Evolutionary conservation across 345 rosid genomes (phyloP).

Genomic region (Acer campestre): DNA sequence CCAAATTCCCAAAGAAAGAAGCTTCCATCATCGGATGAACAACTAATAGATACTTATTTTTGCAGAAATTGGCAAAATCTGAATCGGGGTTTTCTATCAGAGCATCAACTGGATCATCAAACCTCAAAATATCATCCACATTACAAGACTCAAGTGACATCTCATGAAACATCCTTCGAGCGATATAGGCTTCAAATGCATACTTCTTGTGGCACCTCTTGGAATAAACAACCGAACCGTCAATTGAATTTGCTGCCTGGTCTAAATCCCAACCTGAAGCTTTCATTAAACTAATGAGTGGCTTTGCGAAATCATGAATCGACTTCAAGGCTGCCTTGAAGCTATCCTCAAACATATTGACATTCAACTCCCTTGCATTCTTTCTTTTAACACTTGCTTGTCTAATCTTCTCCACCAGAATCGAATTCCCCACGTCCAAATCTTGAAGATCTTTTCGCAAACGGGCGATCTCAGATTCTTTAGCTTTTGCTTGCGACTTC

Average conservation of each 20-base stretch:
- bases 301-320: slow-evolving; percentile 63
- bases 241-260: slow-evolving; percentile 48
- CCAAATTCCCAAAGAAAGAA: slow-evolving; percentile 65
- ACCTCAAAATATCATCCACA: slow-evolving; percentile 42
- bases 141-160: slow-evolving; percentile 32
- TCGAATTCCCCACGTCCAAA: slow-evolving; percentile 32
- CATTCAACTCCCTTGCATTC: slow-evolving; percentile 22
- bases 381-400: slow-evolving; percentile 27
- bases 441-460: slow-evolving; percentile 36
- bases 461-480: slow-evolving; percentile 39
- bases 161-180: slow-evolving; percentile 56
- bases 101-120: slow-evolving; percentile 48
- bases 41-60: slow-evolving; percentile 51
- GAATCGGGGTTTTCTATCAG: slow-evolving; percentile 50
- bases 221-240: slow-evolving; percentile 40
- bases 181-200: slow-evolving; percentile 67
- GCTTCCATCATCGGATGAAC: slow-evolving; percentile 65
- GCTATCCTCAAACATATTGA: slow-evolving; percentile 37
- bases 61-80: slow-evolving; percentile 50
- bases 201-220: slow-evolving; percentile 59
- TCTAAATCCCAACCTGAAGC: slow-evolving; percentile 65
- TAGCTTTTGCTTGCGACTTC: slow-evolving; percentile 37
- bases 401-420: slow-evolving; percentile 37
- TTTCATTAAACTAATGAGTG: slow-evolving; percentile 65
- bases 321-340: slow-evolving; percentile 49